Conservation (phyloP, 768 basidiomycete genomes). For the Russula earlei region DNA sequence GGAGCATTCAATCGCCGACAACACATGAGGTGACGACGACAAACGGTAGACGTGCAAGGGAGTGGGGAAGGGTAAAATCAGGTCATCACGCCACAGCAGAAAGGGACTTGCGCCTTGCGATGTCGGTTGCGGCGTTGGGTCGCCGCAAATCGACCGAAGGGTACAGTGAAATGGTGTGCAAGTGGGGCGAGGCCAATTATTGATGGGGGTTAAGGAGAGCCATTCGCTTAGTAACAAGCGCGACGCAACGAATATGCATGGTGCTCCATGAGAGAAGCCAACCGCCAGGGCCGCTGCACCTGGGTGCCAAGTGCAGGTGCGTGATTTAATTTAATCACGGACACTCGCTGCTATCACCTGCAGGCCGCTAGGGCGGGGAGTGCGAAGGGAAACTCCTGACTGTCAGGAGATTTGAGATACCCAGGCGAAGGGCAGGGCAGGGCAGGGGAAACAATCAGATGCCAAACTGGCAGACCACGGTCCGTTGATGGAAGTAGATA, state of each 20-base stretch:
- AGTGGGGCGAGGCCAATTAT: constrained; percentile 2
- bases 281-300: constrained; percentile 15
- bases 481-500: constrained; percentile 13
- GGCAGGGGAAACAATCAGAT: neutral
- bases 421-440: constrained; percentile 11
- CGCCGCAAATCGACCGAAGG: constrained; percentile 7
- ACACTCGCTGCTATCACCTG: constrained; percentile 18
- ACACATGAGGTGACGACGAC: constrained; percentile 7
- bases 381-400: constrained; percentile 15
- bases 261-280: constrained; percentile 14
- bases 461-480: neutral
- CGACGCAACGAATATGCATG: constrained; percentile 17
- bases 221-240: constrained; percentile 19
- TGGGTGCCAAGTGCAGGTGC: constrained; percentile 7
- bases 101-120: neutral
- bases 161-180: constrained; percentile 9
- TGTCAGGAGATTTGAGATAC: constrained; percentile 7
- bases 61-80: constrained; percentile 9
- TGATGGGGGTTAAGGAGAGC: neutral
- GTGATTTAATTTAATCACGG: constrained; percentile 18
- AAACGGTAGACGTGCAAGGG: neutral
- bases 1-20: constrained; percentile 12
- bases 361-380: constrained; percentile 5
- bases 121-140: constrained; percentile 9
- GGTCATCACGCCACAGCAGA: constrained; percentile 2